Evolutionary conservation across 108 stramenopile species (phyloP).

Genomic region (Nitzschia sp.): DNA sequence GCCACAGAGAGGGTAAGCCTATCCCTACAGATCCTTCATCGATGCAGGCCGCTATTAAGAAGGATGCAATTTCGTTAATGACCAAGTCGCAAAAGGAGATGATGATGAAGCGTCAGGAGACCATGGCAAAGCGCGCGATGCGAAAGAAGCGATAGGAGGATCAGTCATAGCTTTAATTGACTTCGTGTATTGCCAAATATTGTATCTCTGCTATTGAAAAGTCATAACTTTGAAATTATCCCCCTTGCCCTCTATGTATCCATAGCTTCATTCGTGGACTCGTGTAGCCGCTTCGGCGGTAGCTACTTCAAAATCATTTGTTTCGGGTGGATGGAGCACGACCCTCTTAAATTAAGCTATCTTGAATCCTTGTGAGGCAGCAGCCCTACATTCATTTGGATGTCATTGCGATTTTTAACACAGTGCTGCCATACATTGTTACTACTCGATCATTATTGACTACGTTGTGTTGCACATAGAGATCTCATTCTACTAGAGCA

Average conservation of each 20-base stretch:
- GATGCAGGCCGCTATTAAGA: constrained; percentile 68
- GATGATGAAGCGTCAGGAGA: constrained; percentile 40
- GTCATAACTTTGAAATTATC: not conserved
- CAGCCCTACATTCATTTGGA: too few relatives aligned
- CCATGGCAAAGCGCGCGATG: constrained; percentile 30
- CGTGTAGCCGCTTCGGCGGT: too few relatives aligned
- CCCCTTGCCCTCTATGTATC: not conserved
- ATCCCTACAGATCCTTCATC: constrained; percentile 61
- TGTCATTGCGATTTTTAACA: too few relatives aligned
- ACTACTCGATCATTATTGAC: too few relatives aligned
- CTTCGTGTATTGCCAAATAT: not conserved
- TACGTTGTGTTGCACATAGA: too few relatives aligned
- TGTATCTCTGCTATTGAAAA: not conserved
- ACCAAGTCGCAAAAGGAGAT: constrained; percentile 63
- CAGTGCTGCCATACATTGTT: too few relatives aligned
- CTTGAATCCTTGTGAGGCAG: too few relatives aligned
- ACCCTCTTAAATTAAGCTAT: too few relatives aligned
- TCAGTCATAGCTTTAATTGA: not conserved
- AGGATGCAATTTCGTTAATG: constrained; percentile 61
- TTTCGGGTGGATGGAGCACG: too few relatives aligned
- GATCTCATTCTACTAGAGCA: too few relatives aligned
- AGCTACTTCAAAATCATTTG: too few relatives aligned
- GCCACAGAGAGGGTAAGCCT: constrained; percentile 55
- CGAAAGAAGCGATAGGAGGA: constrained; percentile 26
- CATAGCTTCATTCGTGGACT: too few relatives aligned